A percentile compares a stretch with the other conserved stretches of the same genome.
phyloP scores from a whole-genome alignment of 352 stramenopile genomes.

The Ophiocytium majus region DNA sequence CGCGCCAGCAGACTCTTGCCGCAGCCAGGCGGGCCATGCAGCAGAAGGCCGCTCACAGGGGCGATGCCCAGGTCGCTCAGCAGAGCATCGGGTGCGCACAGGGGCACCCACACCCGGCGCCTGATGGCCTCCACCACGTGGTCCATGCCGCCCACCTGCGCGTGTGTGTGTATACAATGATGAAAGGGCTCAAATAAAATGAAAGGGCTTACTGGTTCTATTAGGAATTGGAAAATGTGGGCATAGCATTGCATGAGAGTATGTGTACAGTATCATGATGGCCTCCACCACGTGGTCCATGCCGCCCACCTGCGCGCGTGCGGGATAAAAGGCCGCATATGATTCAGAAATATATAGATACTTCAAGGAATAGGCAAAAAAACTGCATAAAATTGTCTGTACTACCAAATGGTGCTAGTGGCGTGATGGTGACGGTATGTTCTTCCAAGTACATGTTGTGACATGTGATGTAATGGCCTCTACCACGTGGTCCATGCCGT shows the following conservation, averaged over 20 bases:
- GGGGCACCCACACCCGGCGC: constrained; percentile 34
- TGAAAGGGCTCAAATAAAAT: too few species aligned
- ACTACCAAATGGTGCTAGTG: background rate
- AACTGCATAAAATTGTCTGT: background rate
- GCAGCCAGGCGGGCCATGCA: constrained; percentile 82
- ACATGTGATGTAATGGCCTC: background rate
- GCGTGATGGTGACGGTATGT: background rate
- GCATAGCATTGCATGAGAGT: too few species aligned
- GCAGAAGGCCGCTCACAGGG: constrained; percentile 69
- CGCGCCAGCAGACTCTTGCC: constrained; percentile 95
- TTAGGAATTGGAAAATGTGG: too few species aligned
- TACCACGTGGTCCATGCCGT: background rate
- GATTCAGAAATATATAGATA: too few species aligned
- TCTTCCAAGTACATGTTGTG: background rate
- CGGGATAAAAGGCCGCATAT: background rate
- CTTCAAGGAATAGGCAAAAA: background rate
- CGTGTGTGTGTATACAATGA: too few species aligned
- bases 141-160: constrained; percentile 37
- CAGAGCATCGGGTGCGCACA: constrained; percentile 31
- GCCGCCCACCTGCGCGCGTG: constrained; percentile 25
- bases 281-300: constrained; percentile 46
- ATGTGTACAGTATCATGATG: too few species aligned
- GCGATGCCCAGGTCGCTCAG: constrained; percentile 49
- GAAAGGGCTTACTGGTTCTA: too few species aligned
- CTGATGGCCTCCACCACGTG: constrained; percentile 45